Evolutionary conservation across 306 rosid species (phyloP).

Genomic region (Glycine tomentella): DNA sequence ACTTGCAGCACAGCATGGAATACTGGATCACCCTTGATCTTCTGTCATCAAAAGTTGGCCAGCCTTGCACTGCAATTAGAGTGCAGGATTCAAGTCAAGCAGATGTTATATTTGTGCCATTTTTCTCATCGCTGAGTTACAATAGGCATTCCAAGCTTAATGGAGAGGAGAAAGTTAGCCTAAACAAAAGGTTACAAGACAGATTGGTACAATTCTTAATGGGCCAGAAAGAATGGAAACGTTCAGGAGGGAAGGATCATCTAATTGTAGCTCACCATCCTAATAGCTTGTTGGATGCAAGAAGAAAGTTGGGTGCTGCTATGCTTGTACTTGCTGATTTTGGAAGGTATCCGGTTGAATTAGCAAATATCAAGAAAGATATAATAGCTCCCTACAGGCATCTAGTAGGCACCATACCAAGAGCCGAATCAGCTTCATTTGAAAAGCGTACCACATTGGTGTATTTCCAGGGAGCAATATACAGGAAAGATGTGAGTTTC

Average conservation of each 20-base stretch:
- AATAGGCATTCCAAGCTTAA: constrained; percentile 78
- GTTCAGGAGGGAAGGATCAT: constrained; percentile 80
- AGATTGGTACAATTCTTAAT: constrained; percentile 70
- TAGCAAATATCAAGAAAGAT: constrained; percentile 88
- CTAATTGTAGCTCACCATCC: constrained; percentile 93
- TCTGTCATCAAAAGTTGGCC: constrained; percentile 57
- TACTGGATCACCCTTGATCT: constrained; percentile 99
- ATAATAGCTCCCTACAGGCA: constrained; percentile 92
- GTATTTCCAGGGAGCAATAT: constrained; percentile 91
- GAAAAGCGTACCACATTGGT: constrained; percentile 71
- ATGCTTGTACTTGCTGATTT: constrained; percentile 96
- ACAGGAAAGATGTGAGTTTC: constrained; percentile 94
- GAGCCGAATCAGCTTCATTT: constrained; percentile 69
- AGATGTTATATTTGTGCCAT: constrained; percentile 87
- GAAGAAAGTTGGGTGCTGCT: constrained; percentile 80
- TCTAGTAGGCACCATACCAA: constrained; percentile 64
- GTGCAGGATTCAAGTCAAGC: constrained; percentile 85
- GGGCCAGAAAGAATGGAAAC: constrained; percentile 72
- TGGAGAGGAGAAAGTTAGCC: constrained; percentile 67
- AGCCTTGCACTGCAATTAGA: constrained; percentile 72
- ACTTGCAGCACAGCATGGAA: constrained; percentile 88
- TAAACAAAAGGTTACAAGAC: constrained; percentile 73
- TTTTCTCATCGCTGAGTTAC: constrained; percentile 91
- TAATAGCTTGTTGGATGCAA: constrained; percentile 84
- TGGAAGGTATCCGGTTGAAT: constrained; percentile 83